A percentile compares a stretch with the other conserved stretches of the same genome.
phyloP scores from a whole-genome alignment of 2,329 filamentous ascomycete species.

The Tricladium varicosporioides region DNA sequence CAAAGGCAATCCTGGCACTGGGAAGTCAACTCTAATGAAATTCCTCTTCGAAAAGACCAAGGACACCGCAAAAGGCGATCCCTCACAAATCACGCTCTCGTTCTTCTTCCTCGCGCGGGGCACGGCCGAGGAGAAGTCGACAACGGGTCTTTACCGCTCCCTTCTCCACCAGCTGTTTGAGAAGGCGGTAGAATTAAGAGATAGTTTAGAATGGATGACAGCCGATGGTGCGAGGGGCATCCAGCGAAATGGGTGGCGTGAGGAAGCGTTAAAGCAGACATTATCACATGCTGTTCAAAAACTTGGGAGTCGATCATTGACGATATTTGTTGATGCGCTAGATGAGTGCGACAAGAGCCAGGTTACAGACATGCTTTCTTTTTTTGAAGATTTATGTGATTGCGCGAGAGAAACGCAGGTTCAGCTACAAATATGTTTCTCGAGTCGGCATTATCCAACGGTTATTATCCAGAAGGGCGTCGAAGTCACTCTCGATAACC shows the following conservation, averaged over 20 bases:
- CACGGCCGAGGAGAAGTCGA: constrained; percentile 43
- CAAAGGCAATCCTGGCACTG: constrained; percentile 44
- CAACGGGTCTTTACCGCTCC: constrained; percentile 49
- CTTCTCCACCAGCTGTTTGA: constrained; percentile 46
- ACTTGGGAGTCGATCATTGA: constrained; percentile 30
- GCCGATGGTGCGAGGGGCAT: constrained; percentile 19
- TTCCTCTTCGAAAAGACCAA: constrained; percentile 32
- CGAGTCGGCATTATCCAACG: constrained; percentile 30
- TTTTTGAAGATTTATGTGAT: constrained; percentile 23
- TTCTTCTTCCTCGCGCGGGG: constrained; percentile 34
- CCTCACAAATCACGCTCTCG: constrained; percentile 31
- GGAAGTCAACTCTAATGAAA: constrained; percentile 50
- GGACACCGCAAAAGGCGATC: constrained; percentile 17
- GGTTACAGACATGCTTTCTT: constrained; percentile 16
- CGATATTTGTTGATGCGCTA: constrained; percentile 29
- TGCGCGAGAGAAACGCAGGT: constrained; percentile 8
- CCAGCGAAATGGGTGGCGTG: constrained; percentile 25
- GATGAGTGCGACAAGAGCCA: constrained; percentile 20
- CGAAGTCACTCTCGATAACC: constrained; percentile 27
- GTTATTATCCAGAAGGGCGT: constrained; percentile 24
- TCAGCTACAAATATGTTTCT: constrained; percentile 27
- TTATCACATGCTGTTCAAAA: constrained; percentile 25
- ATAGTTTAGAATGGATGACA: constrained; percentile 26
- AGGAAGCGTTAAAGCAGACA: constrained; percentile 31
- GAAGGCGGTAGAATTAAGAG: constrained; percentile 35